Evolutionary conservation across 768 basidiomycete species (phyloP), one percentile per base, ranked within the genome.

Genomic region (Tephrocybe rancida): DNA sequence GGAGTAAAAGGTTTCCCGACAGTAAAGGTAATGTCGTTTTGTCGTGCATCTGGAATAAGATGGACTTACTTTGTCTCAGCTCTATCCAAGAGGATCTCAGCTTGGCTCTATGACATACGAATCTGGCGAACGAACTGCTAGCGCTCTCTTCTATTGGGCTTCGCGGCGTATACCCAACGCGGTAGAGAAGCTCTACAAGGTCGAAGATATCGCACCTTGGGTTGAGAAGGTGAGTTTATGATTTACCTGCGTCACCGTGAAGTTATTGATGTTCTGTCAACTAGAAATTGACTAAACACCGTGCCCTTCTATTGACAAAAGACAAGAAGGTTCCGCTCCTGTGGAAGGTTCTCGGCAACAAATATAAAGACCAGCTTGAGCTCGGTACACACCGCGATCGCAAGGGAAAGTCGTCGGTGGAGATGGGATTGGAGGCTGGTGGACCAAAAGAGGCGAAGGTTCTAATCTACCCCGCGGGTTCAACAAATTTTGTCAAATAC

Each of bases 1-100:
- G 85, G 85, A 13, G 83, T 97, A 19, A 78, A 95, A 70, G 95
- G 95, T 2, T 98, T 95, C 80, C 95, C 95, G 2, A 97, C 95
- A 2, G 76, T 98, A 68, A 98, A 98, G 75, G 85, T 87, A 61
- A 42, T 69, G 54, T 37, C 16, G 5, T 16, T 37, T 44, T 7
- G 6, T 4, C 22, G 22, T 13, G 8, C 16, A 5, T 27, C 26
- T 9, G 9, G 16, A 11, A 16, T 29, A 24, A n/a, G 18, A n/a
- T 14, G 32, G 19, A 45, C n/a, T 52, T 56, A 52, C 27, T n/a
- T 29, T 13, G 14, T 46, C 2, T 56, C 9, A 88, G 84, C 71
- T 90, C 2, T 98, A 88, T 73, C 92, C 95, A 10, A 80, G 88
- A 37, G 95, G 94, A 7, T 76, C 73, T 8, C 75, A 82, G 48